Evolutionary conservation across 768 basidiomycete species (phyloP), one percentile per base, ranked within the genome.

Genomic region (Scleroderma citrinum): DNA sequence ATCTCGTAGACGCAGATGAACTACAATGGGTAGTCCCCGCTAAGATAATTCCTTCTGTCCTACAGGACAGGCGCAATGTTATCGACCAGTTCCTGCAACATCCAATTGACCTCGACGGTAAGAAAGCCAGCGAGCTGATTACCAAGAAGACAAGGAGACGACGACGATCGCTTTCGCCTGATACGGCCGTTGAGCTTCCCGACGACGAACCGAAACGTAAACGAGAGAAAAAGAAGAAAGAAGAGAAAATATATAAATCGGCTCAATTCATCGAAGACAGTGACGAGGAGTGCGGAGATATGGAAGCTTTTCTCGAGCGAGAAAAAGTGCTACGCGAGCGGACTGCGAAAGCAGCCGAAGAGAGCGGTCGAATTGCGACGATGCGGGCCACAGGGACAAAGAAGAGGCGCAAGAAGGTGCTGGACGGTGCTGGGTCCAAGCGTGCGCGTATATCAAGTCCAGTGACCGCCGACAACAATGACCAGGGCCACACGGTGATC

Each of bases 201-300:
- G 71, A 68, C 26, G 73, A 71, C 32, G 65, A 62, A 38, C 59
- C 65, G 49, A 61, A 59, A 56, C 65, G 60, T 20, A 63, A 58
- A 70, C 55, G 68, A 59, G 70, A 69, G 49, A 80, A 74, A 64
- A 81, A 77, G 65, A 73, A 71, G 56, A 83, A 80, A 62, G 86
- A 87, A 62, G 78, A 79, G 62, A 77, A 82, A 69, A 72, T 72
- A 51, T 93, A 88, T 74, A 92, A 92, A 65, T 89, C 86, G 7
- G 91, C 90, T 10, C 85, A 90, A 64, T 89, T 94, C 63, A 92
- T 95, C 63, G 83, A 87, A 61, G 92, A 96, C 68, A 91, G 88
- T 53, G 93, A 96, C 58, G 84, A 74, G 48, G 89, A 91, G 64
- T 81, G 81, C 49, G 87, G 78, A 14, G 83, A 87, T 60, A 85